Base-by-base conservation (phyloP, 306 rosid species). In the Acacia confusa region DNA sequence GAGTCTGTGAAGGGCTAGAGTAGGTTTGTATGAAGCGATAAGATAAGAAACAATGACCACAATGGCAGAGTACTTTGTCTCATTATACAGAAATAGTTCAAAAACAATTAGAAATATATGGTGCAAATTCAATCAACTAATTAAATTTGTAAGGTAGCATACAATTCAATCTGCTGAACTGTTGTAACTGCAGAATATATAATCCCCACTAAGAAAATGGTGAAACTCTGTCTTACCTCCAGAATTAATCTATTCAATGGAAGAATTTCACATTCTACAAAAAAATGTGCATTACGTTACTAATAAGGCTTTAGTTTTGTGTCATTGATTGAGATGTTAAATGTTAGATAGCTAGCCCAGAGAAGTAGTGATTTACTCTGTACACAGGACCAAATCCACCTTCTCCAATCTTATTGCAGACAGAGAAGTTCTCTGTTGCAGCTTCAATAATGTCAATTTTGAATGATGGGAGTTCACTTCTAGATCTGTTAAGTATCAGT, bases 341-440 rank as follows among this genome's bases (percentile, higher is more conserved):
- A 14, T 44, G 60, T 41, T 25, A 52, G 44, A 36, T 20, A 66
- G 66, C 1, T 47, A 57, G 53, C 8, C 20, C 25, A 77, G 41
- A 73, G 74, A 73, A 25, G 74, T 24, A 77, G 70, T 74, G 58
- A 77, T 53, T 77, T 85, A 82, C 90, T 68, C 64, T 87, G 87
- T 82, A 85, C 53, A 87, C 88, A 38, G 79, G 75, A 50, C 90
- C 90, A 82, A 87, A 87, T 87, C 90, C 90, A 38, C 88, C 90
- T 82, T 85, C 90, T 80, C 90, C 90, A 80, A 87, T 80, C 85
- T 85, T 87, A 15, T 82, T 87, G 79, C 28, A 55, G 50, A 36
- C 38, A 61, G 85, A 82, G 85, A 87, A 87, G 72, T 80, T 82
- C 66, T 68, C 45, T 5, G 88, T 87, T 38, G 88, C 87, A 40